phyloP scores from a whole-genome alignment of 495 filamentous ascomycete species.

The Penicillium fimorum region DNA sequence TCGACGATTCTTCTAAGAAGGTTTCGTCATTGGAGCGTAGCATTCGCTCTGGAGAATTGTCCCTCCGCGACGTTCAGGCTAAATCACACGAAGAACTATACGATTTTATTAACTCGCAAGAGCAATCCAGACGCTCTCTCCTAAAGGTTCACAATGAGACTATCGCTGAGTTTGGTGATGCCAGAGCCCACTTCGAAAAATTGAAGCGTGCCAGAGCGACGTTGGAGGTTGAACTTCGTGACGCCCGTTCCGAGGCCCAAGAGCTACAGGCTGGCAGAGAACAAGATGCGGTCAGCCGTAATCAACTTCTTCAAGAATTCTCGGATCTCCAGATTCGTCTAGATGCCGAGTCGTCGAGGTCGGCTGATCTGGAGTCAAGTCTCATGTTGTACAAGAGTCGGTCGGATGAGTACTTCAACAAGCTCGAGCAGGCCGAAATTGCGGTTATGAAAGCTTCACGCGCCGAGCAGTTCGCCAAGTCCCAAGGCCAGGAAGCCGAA shows the following conservation, averaged over 20 bases:
- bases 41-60: constrained; percentile 83
- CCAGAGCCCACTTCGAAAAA: constrained; percentile 82
- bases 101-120: constrained; percentile 90
- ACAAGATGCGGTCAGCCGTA: constrained; percentile 78
- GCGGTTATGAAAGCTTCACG: constrained; percentile 87
- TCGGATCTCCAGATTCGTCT: constrained; percentile 91
- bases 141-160: constrained; percentile 82
- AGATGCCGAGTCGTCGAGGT: constrained; percentile 82
- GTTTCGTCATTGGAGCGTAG: constrained; percentile 86
- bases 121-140: constrained; percentile 78
- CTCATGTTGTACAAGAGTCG: constrained; percentile 88
- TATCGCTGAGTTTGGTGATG: constrained; percentile 77
- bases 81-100: constrained; percentile 94
- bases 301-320: constrained; percentile 87
- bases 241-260: constrained; percentile 77
- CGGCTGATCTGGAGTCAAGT: constrained; percentile 78
- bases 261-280: constrained; percentile 75
- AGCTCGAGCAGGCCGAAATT: constrained; percentile 96
- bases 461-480: constrained; percentile 90
- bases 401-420: constrained; percentile 95
- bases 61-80: constrained; percentile 86
- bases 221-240: constrained; percentile 86
- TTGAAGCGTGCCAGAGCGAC: constrained; percentile 73
- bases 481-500: constrained; percentile 84
- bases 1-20: constrained; percentile 93